A percentile compares a stretch with the other conserved stretches of the same genome.
Conservation (phyloP, 2,329 filamentous ascomycete species). For the Phaeoacremonium minimum region DNA sequence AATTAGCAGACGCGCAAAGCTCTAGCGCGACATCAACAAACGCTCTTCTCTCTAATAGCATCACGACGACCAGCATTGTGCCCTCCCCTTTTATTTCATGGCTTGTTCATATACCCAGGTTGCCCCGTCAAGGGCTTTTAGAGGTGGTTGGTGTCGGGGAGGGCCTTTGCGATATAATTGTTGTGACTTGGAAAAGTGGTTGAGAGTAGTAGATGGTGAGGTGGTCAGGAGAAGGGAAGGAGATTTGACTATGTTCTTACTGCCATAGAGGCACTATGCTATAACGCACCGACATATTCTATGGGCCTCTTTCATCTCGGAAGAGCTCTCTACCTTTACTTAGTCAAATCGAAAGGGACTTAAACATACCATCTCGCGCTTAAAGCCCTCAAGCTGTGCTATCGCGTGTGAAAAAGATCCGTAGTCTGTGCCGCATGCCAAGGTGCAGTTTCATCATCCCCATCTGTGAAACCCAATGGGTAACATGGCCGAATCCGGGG, state of each 20-base stretch:
- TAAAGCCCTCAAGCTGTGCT: too few species aligned
- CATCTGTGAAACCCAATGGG: background rate
- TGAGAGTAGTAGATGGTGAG: conserved; percentile 3
- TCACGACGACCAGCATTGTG: conserved; percentile 17
- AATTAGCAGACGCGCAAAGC: conserved; percentile 36
- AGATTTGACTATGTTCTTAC: conserved; percentile 6
- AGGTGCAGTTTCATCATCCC: background rate
- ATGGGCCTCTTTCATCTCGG: conserved; percentile 1
- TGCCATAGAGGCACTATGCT: conserved; percentile 7
- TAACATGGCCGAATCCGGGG: background rate
- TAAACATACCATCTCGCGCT: too few species aligned
- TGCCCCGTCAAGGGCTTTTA: conserved; percentile 24
- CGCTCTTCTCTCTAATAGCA: conserved; percentile 16
- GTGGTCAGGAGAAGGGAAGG: conserved; percentile 3
- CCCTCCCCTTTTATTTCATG: conserved; percentile 29
- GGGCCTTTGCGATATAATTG: conserved; percentile 17
- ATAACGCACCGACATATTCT: conserved; percentile 3
- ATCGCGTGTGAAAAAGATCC: too few species aligned
- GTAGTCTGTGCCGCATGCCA: too few species aligned
- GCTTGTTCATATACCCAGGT: conserved; percentile 35
- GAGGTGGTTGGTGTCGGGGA: conserved; percentile 24
- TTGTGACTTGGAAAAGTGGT: conserved; percentile 5
- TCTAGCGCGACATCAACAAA: conserved; percentile 22
- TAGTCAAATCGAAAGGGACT: background rate
- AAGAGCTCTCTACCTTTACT: conserved; percentile 2